A percentile compares a stretch with the other conserved stretches of the same genome.
Conservation (phyloP, 2,329 filamentous ascomycete genomes). For the Fusarium aywerte region DNA sequence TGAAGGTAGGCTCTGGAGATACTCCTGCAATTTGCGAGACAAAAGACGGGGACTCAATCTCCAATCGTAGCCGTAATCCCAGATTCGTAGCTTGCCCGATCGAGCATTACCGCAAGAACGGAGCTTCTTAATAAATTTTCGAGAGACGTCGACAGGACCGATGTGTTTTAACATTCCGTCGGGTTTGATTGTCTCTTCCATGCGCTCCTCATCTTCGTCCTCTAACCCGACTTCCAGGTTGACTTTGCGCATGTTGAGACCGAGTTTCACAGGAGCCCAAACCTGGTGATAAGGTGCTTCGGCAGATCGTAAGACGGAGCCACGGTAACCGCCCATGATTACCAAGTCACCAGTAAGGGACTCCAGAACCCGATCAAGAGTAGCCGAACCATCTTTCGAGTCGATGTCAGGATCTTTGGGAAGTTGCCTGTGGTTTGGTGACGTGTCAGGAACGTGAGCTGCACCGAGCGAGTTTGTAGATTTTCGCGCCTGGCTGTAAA, state of each 20-base stretch:
- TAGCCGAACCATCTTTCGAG: slow-evolving; percentile 42
- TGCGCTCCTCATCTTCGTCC: slow-evolving; percentile 82
- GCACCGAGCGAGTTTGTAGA: slow-evolving; percentile 50
- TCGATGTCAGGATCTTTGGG: slow-evolving; percentile 23
- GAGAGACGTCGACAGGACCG: slow-evolving; percentile 89
- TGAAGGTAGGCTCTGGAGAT: slow-evolving; percentile 77
- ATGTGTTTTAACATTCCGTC: slow-evolving; percentile 92
- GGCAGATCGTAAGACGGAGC: slow-evolving; percentile 87
- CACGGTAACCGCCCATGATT: slow-evolving; percentile 88
- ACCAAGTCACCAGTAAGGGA: slow-evolving; percentile 85
- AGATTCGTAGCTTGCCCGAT: slow-evolving; percentile 77
- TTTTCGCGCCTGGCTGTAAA: slow-evolving; percentile 52
- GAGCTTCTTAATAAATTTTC: slow-evolving; percentile 81
- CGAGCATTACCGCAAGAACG: slow-evolving; percentile 78
- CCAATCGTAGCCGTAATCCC: slow-evolving; percentile 97
- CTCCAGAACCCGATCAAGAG: slow-evolving; percentile 68
- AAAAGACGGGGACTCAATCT: slow-evolving; percentile 82
- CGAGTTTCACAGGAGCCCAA: slow-evolving; percentile 94
- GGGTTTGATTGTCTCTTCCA: slow-evolving; percentile 84
- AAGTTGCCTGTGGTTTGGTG: slow-evolving; percentile 43
- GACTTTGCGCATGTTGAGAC: slow-evolving; percentile 89
- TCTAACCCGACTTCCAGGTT: slow-evolving; percentile 88
- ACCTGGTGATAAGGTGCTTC: slow-evolving; percentile 85
- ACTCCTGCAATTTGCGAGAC: slow-evolving; percentile 76
- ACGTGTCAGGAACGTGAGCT: slow-evolving; percentile 44